Evolutionary conservation across 768 basidiomycete species (phyloP), one percentile per base, ranked within the genome.

Genomic region (Ramaria sp.): DNA sequence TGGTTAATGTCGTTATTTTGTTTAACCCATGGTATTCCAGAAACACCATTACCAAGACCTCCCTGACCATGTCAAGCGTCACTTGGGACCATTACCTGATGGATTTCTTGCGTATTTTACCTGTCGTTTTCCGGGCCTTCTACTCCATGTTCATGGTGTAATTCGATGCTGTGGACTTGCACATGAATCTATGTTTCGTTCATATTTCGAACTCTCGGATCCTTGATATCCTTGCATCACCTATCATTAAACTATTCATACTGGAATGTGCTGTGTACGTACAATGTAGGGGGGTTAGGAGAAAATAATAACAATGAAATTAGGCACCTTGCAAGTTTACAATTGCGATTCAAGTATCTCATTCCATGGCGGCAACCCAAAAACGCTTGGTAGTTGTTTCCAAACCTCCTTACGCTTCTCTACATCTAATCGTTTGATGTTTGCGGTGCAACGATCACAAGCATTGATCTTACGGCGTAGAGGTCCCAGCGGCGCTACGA

Each of bases 1-100:
- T n/a, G 28, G 10, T n/a, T 37, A 38, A 3, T 32, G 30, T 18
- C 48, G 36, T 18, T 59, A 12, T 56, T 63, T n/a, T 47, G 67
- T 45, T 34, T 50, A 50, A 8, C 22, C 13, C 32, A 9, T 34
- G 8, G 9, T 8, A 39, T 57, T 48, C 20, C 61, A 94, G 93
- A 95, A 93, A 87, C 87, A 97, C 59, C 94, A 97, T 64, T 96
- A 95, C 64, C 95, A 97, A 70, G 96, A 99, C 68, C 70, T 99
- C 10, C 95, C 95, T 1, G 90, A 92, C 59, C 81, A 85, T 60
- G 89, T 91, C 51, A 93, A 89, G 64, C 80, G 85, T 39, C 82
- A 88, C 68, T 74, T 98, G 9, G 94, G 95, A 4, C 75, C 86
- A 12, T 85, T 98, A 76, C 96, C 96, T 0, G 84, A 86, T 58